A percentile compares a stretch with the other conserved stretches of the same genome.
Evolutionary conservation across 176 grass and related monocot species (phyloP).

Genomic region (Tillandsia leiboldiana): DNA sequence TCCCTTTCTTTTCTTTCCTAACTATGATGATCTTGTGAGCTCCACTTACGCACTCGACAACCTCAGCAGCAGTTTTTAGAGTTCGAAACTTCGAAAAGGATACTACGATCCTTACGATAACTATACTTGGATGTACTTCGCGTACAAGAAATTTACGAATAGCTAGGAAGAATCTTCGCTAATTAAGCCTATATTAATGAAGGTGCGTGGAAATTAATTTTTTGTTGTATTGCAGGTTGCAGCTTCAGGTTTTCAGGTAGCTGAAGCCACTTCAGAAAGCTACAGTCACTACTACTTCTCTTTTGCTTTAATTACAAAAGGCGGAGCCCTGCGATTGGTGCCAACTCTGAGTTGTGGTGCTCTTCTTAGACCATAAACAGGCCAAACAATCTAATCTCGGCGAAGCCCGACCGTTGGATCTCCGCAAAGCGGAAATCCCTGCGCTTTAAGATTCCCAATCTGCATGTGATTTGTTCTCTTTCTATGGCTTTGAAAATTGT

Average conservation of each 20-base stretch:
- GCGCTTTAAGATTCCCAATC: conserved; percentile 35
- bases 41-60: conserved; percentile 27
- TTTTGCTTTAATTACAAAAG: conserved; percentile 33
- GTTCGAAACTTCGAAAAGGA: not conserved
- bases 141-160: not conserved
- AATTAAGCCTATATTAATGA: not conserved
- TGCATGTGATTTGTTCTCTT: conserved; percentile 9
- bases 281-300: conserved; percentile 15
- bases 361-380: conserved; percentile 45
- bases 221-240: not conserved
- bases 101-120: conserved; percentile 20
- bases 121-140: conserved; percentile 13
- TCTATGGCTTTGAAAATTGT: conserved; percentile 17
- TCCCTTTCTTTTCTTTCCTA: conserved; percentile 24
- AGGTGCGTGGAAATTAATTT: not conserved
- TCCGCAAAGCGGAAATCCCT: not conserved
- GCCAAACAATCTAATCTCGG: conserved; percentile 11
- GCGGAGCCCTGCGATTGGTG: not conserved
- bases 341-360: not conserved
- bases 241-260: conserved; percentile 5
- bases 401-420: conserved; percentile 25
- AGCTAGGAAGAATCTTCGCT: not conserved
- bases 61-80: conserved; percentile 22
- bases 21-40: conserved; percentile 31
- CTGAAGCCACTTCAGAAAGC: conserved; percentile 28